phyloP scores from a whole-genome alignment of 2,329 filamentous ascomycete genomes.

The Penicillium sumatraense region DNA sequence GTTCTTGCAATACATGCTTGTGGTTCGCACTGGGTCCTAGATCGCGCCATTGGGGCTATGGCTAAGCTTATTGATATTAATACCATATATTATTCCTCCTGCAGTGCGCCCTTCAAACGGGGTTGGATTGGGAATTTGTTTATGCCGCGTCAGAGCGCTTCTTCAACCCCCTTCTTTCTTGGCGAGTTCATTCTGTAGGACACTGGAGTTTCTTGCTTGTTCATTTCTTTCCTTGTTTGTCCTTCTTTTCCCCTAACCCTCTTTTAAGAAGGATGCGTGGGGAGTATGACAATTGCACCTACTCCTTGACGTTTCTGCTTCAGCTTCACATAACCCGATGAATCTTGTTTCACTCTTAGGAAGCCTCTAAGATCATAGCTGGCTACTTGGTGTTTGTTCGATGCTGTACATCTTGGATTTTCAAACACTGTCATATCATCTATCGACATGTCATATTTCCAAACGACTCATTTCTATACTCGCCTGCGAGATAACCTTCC shows the following conservation, averaged over 20 bases:
- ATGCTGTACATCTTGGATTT: not conserved
- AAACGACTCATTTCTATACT: conserved; percentile 20
- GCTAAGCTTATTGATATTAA: not conserved
- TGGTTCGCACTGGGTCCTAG: not conserved
- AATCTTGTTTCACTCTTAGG: not conserved
- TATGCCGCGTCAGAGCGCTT: not conserved
- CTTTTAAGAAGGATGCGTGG: not conserved
- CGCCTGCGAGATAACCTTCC: conserved; percentile 15
- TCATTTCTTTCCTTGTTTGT: not conserved
- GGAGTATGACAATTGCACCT: not conserved
- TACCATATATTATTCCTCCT: not conserved
- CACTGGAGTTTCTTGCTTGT: not conserved
- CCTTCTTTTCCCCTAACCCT: not conserved
- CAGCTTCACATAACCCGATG: not conserved
- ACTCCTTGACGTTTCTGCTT: not conserved
- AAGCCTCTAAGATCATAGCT: not conserved
- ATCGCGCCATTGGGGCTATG: conserved; percentile 9
- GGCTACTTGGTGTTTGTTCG: not conserved
- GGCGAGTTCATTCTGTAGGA: conserved; percentile 4
- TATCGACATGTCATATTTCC: conserved; percentile 11
- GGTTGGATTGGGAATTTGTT: conserved; percentile 1
- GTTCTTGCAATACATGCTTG: not conserved
- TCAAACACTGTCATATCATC: not conserved
- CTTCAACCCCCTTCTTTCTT: conserved; percentile 22
- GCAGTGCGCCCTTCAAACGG: not conserved